Evolutionary conservation across 2,329 filamentous ascomycete genomes (phyloP).

Genomic region (Aureobasidium subglaciale): DNA sequence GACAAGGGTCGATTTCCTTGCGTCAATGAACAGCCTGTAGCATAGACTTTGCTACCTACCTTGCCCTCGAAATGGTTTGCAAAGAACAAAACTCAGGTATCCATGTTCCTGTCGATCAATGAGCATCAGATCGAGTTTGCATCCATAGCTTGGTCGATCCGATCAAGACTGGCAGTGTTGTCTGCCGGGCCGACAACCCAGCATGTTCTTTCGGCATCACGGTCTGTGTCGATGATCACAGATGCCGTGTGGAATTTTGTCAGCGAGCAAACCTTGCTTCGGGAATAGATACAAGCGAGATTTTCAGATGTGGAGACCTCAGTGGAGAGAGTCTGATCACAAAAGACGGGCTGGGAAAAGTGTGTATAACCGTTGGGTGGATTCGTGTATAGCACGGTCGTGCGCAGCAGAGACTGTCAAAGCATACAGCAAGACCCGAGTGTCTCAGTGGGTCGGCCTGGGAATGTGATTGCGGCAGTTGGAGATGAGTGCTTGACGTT

Average conservation of each 20-base stretch:
- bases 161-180: too few relatives aligned
- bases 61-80: too few relatives aligned
- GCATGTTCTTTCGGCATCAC: neutral
- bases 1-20: neutral
- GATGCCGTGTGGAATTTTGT: neutral
- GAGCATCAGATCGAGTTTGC: too few relatives aligned
- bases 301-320: neutral
- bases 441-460: neutral
- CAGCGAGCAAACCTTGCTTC: neutral
- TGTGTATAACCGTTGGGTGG: neutral
- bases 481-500: too few relatives aligned
- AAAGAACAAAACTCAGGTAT: too few relatives aligned
- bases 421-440: neutral
- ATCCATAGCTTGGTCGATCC: too few relatives aligned
- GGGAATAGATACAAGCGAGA: neutral
- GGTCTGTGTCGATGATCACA: neutral
- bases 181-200: too few relatives aligned
- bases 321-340: slow-evolving; percentile 1
- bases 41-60: too few relatives aligned
- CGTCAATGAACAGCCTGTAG: too few relatives aligned
- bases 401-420: neutral
- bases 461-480: too few relatives aligned
- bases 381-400: neutral
- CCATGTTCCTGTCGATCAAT: too few relatives aligned
- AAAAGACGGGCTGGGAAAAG: neutral